phyloP scores from a whole-genome alignment of 2,329 filamentous ascomycete genomes.

The Polychaeton citri region DNA sequence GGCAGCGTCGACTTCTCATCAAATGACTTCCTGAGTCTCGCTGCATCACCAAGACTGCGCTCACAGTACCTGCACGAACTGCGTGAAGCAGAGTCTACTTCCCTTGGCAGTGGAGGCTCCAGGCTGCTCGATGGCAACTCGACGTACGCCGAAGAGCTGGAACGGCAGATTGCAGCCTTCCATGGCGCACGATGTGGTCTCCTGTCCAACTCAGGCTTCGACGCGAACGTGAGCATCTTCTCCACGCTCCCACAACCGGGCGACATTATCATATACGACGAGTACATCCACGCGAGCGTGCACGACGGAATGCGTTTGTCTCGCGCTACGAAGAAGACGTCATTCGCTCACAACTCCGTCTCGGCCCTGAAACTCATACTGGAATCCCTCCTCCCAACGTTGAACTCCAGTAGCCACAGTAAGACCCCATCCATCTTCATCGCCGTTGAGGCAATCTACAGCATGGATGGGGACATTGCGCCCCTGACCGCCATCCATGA shows the following conservation, averaged over 20 bases:
- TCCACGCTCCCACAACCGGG: constrained; percentile 33
- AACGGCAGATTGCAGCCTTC: constrained; percentile 45
- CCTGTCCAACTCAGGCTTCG: constrained; percentile 45
- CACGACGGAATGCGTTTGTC: constrained; percentile 64
- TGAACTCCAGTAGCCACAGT: constrained; percentile 11
- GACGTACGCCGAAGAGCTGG: constrained; percentile 44
- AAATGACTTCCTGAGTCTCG: constrained; percentile 52
- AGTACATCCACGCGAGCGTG: constrained; percentile 62
- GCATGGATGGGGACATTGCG: constrained; percentile 69
- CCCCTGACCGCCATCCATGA: constrained; percentile 49
- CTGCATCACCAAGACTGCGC: constrained; percentile 33
- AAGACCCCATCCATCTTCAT: constrained; percentile 44
- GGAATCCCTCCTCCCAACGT: constrained; percentile 6
- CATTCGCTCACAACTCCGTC: constrained; percentile 48
- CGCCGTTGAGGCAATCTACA: constrained; percentile 61
- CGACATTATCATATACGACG: constrained; percentile 54
- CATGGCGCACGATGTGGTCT: constrained; percentile 45
- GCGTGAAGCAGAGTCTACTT: constrained; percentile 18
- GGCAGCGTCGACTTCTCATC: constrained; percentile 45
- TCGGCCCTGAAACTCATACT: constrained; percentile 19
- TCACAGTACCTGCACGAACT: constrained; percentile 36
- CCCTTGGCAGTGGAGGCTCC: constrained; percentile 45
- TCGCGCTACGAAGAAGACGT: constrained; percentile 34
- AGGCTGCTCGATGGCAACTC: constrained; percentile 55
- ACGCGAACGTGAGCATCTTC: constrained; percentile 37